These are phyloP conservation scores for Tanacetum coccineum DNA, from an alignment of 129 eudicot genomes.

Conservation along the genomic window DNA sequence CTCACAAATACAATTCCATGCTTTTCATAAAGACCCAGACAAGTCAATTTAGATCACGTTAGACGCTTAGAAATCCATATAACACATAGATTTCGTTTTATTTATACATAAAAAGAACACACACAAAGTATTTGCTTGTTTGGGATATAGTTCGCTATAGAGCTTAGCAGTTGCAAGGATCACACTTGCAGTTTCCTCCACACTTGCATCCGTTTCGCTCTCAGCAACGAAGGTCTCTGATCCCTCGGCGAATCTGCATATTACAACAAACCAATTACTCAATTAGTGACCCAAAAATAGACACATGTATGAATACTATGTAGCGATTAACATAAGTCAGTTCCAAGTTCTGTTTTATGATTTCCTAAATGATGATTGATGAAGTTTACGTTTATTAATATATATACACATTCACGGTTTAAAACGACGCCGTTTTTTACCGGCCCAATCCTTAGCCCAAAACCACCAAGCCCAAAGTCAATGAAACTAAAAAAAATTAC, in stretches of 20 bases:
- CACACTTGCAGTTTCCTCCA: constrained; percentile 56
- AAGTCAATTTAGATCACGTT: constrained; percentile 8
- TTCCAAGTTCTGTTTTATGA: too few relatives aligned
- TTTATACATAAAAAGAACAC: constrained; percentile 24
- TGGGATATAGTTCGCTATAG: too few relatives aligned
- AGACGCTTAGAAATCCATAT: constrained; percentile 21
- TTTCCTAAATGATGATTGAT: too few relatives aligned
- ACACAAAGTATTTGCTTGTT: constrained; percentile 18
- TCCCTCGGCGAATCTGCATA: constrained; percentile 40
- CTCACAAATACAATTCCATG: constrained; percentile 3
- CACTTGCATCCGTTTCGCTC: constrained; percentile 52
- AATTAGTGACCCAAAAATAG: not conserved
- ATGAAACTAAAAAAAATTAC: too few relatives aligned
- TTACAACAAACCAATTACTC: not conserved
- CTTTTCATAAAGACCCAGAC: constrained; percentile 27
- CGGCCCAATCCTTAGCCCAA: too few relatives aligned
- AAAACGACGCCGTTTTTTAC: too few relatives aligned
- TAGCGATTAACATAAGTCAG: too few relatives aligned
- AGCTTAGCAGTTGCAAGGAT: constrained; percentile 71
- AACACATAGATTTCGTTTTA: constrained; percentile 19
- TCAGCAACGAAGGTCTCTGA: constrained; percentile 41
- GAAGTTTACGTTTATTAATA: too few relatives aligned
- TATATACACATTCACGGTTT: too few relatives aligned
- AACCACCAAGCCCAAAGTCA: too few relatives aligned
- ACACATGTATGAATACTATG: not conserved